These are phyloP conservation scores for Hawksworthiomyces lignivorus DNA, from an alignment of 2,329 filamentous ascomycete genomes.

Conservation along the genomic window DNA sequence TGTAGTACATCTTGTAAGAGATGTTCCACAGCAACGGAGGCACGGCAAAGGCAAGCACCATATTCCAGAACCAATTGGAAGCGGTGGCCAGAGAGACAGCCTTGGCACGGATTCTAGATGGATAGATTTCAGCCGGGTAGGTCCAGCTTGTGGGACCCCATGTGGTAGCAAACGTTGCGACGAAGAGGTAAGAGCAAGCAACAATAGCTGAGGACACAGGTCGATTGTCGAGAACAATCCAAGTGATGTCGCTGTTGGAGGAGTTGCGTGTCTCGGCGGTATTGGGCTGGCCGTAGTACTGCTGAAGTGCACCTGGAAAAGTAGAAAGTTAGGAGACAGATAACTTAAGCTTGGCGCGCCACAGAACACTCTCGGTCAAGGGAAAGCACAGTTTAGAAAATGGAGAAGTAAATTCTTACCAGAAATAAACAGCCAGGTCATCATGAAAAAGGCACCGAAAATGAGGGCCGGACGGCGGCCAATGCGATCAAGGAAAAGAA, in stretches of 20 bases:
- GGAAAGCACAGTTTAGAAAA: background rate
- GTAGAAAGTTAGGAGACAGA: too few species aligned
- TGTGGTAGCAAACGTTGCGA: conserved; percentile 55
- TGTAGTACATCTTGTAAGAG: conserved; percentile 48
- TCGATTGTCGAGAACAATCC: conserved; percentile 45
- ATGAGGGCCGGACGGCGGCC: conserved; percentile 51
- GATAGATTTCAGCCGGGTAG: conserved; percentile 40
- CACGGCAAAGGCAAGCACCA: conserved; percentile 46
- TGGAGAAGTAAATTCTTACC: conserved; percentile 26
- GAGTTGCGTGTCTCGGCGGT: conserved; percentile 28
- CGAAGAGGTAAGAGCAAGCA: conserved; percentile 65
- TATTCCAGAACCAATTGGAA: conserved; percentile 39
- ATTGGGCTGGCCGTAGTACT: conserved; percentile 47
- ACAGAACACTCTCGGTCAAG: too few species aligned
- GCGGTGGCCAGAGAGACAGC: conserved; percentile 35
- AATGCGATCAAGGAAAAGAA: conserved; percentile 51
- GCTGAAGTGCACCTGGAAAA: conserved; percentile 45
- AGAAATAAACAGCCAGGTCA: conserved; percentile 54
- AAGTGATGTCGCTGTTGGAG: conserved; percentile 43
- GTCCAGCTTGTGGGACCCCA: conserved; percentile 45
- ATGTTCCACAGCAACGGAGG: conserved; percentile 45
- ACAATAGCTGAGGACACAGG: conserved; percentile 55
- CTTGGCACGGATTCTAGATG: conserved; percentile 34
- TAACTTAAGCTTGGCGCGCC: too few species aligned
- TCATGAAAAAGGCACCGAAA: conserved; percentile 49